phyloP scores from a whole-genome alignment of 1,139 yeast species.

The Debaryomycetaceae sp. region DNA sequence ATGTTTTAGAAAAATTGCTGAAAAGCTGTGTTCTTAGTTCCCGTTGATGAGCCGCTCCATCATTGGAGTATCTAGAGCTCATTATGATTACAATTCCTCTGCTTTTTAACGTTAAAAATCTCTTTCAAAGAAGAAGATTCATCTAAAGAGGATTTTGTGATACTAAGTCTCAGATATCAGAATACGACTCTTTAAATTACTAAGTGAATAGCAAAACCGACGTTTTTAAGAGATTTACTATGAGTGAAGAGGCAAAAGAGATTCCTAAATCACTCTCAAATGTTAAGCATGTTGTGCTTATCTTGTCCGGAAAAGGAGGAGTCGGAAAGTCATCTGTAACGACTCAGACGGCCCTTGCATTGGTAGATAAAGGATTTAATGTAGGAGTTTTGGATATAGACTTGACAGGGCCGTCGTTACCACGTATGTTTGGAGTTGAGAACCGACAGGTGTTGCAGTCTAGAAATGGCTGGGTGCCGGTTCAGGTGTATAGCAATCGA shows the following conservation, averaged over 20 bases:
- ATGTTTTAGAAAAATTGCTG: constrained; percentile 22
- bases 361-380: constrained; percentile 65
- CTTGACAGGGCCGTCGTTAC: constrained; percentile 94
- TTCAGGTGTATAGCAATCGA: constrained; percentile 32
- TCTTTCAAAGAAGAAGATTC: no score
- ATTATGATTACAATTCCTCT: constrained; percentile 9
- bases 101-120: background rate
- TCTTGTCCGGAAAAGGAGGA: constrained; percentile 49
- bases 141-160: no score
- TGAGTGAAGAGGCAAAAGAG: constrained; percentile 15
- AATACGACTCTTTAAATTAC: no score
- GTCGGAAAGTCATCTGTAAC: constrained; percentile 97
- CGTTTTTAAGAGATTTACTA: background rate
- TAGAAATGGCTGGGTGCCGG: constrained; percentile 90
- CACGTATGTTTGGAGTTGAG: constrained; percentile 95
- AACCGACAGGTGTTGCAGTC: constrained; percentile 76
- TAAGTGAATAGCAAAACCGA: background rate
- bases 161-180: no score
- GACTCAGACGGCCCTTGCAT: constrained; percentile 81
- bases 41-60: constrained; percentile 42
- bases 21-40: constrained; percentile 49
- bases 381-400: constrained; percentile 96
- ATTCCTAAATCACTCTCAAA: constrained; percentile 53
- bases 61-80: constrained; percentile 35
- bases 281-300: constrained; percentile 63